These are phyloP conservation scores for Botrytis pseudocinerea DNA, from an alignment of 2,329 filamentous ascomycete genomes.

Conservation along the genomic window DNA sequence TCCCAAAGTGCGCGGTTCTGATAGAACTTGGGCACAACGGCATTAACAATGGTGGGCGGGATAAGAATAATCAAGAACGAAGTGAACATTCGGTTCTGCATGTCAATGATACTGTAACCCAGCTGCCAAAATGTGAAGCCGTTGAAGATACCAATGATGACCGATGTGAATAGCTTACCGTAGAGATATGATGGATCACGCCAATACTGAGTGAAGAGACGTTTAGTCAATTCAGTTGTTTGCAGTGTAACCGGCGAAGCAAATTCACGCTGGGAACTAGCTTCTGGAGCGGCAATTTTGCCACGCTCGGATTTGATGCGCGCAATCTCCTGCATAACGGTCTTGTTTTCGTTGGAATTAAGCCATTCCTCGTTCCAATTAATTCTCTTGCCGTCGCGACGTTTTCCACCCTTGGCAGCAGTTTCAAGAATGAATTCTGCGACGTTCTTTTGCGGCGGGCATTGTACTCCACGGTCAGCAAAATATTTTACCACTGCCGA, in stretches of 20 bases:
- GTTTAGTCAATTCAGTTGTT: conserved; percentile 65
- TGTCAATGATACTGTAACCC: conserved; percentile 62
- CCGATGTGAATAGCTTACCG: conserved; percentile 70
- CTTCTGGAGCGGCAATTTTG: conserved; percentile 44
- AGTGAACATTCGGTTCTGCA: conserved; percentile 79
- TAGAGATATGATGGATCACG: conserved; percentile 75
- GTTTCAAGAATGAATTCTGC: conserved; percentile 68
- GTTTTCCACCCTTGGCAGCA: conserved; percentile 53
- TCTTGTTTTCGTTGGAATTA: conserved; percentile 60
- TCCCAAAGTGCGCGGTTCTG: conserved; percentile 72
- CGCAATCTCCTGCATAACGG: conserved; percentile 64
- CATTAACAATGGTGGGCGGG: conserved; percentile 71
- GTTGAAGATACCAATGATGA: conserved; percentile 75
- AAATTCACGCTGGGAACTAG: conserved; percentile 55
- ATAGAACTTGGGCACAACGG: conserved; percentile 76
- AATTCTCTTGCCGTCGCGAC: conserved; percentile 54
- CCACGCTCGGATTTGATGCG: conserved; percentile 39
- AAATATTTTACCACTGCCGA: conserved; percentile 68
- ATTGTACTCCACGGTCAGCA: conserved; percentile 62
- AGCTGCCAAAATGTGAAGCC: conserved; percentile 76
- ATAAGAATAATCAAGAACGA: conserved; percentile 62
- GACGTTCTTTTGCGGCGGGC: conserved; percentile 66
- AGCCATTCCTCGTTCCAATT: conserved; percentile 78
- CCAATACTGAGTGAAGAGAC: conserved; percentile 74
- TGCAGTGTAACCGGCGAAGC: conserved; percentile 65